Conservation (phyloP, 2,329 filamentous ascomycete genomes). For the Blumeria hordei region DNA sequence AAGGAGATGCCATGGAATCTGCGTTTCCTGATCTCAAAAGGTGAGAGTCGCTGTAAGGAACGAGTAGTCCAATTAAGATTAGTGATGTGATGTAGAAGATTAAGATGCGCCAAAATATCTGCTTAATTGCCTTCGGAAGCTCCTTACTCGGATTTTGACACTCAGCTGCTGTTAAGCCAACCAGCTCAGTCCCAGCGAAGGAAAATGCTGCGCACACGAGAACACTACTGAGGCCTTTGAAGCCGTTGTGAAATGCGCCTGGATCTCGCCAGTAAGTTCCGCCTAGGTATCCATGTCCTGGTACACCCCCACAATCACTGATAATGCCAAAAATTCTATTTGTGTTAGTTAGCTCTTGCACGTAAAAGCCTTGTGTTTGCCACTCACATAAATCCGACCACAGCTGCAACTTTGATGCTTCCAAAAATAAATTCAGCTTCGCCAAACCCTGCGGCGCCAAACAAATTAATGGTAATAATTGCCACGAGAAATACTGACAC, state of each 20-base stretch:
- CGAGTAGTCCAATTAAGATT: constrained; percentile 56
- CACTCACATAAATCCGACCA: constrained; percentile 66
- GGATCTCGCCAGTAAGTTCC: constrained; percentile 53
- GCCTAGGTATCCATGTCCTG: constrained; percentile 53
- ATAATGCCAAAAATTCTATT: constrained; percentile 59
- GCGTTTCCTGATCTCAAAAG: constrained; percentile 30
- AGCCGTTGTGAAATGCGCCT: constrained; percentile 65
- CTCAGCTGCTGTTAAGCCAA: constrained; percentile 55
- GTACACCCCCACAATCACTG: constrained; percentile 60
- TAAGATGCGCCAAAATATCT: constrained; percentile 85
- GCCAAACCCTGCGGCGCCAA: constrained; percentile 71
- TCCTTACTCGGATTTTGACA: constrained; percentile 56
- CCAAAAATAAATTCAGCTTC: constrained; percentile 78
- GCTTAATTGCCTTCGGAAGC: constrained; percentile 68
- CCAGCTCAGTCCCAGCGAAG: constrained; percentile 52
- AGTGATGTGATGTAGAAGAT: constrained; percentile 77
- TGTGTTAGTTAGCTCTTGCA: not conserved
- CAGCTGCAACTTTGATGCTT: constrained; percentile 62
- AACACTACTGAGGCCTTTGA: constrained; percentile 59
- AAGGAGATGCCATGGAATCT: constrained; percentile 59
- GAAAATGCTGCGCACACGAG: constrained; percentile 58
- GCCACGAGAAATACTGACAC: constrained; percentile 57
- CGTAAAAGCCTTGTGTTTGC: not conserved
- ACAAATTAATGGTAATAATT: constrained; percentile 65
- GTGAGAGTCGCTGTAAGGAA: constrained; percentile 42